Evolutionary conservation across 768 basidiomycete species (phyloP).

Genomic region (Pulveroboletus ravenelii): DNA sequence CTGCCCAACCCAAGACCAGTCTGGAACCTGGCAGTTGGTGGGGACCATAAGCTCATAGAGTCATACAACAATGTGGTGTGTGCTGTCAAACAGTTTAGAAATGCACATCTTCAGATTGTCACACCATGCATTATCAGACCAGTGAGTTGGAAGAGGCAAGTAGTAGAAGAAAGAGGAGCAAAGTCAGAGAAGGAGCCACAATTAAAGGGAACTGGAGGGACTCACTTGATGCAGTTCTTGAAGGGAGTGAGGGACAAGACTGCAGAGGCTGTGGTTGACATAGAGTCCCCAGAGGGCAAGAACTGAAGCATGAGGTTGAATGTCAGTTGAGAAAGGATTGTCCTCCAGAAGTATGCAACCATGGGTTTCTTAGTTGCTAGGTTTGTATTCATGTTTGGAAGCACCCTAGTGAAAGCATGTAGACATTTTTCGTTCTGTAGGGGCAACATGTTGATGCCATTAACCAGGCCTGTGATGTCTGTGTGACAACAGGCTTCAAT

Average conservation of each 20-base stretch:
- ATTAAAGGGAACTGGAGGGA: slow-evolving; percentile 76
- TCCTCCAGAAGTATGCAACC: no score
- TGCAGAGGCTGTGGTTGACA: slow-evolving; percentile 32
- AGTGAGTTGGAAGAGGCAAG: slow-evolving; percentile 32
- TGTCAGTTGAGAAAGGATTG: no score
- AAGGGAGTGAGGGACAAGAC: slow-evolving; percentile 70
- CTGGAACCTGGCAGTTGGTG: slow-evolving; percentile 44
- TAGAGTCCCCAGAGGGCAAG: not conserved
- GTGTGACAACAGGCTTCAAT: not conserved
- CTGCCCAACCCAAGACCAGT: slow-evolving; percentile 55
- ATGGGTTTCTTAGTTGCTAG: no score
- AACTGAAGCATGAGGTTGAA: no score
- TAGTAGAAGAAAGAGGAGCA: not conserved
- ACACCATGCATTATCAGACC: slow-evolving; percentile 74
- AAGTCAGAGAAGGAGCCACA: slow-evolving; percentile 22
- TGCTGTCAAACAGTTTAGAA: slow-evolving; percentile 68
- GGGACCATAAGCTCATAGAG: slow-evolving; percentile 33
- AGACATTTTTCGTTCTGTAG: no score
- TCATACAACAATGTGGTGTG: slow-evolving; percentile 64
- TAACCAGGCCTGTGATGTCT: no score
- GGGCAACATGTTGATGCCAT: no score
- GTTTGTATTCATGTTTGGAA: no score
- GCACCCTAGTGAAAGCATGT: no score
- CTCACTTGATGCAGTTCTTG: slow-evolving; percentile 69
- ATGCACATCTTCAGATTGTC: slow-evolving; percentile 73